Evolutionary conservation across 1,139 yeast genomes (phyloP), one percentile per base, ranked within the genome.

Genomic region (Blastobotrys proliferans): DNA sequence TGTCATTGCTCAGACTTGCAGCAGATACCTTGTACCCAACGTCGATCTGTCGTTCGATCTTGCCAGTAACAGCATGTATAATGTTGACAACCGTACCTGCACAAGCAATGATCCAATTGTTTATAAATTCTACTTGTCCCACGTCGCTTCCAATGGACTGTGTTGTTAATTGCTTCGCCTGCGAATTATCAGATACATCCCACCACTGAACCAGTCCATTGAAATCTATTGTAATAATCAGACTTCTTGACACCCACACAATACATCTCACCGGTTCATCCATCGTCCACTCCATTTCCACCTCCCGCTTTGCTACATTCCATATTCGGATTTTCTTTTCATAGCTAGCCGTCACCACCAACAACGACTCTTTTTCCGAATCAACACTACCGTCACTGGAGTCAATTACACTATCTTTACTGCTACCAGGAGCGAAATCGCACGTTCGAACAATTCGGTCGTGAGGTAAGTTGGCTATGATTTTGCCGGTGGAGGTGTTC

Each of bases 361-460:
- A 20, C 21, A 45, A 29, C 38, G 32, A 4, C 30, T 24, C 32
- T 3, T 20, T 31, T 31, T 44, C 41, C 19, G 33, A 32, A 21
- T 25, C 40, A 2, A 2, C 34, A n/a, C n/a, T n/a, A n/a, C n/a
- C n/a, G n/a, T n/a, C n/a, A n/a, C n/a, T n/a, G n/a, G n/a, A n/a
- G n/a, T n/a, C n/a, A 19, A 27, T 34, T 4, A 19, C 26, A 17
- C 34, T 32, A 13, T 40, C 22, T 21, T 16, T 27, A 26, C 36
- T 39, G 14, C 34, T 31, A 26, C 40, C 44, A 5, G 53, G 54
- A 4, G 48, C 45, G 22, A 57, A 51, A 37, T 54, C 60, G 43
- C 59, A 55, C 8, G 64, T 52, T 21, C 67, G 53, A 9, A 63
- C 68, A 33, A 64, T 60, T 47, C 62, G 66, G 11, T 55, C 51